Evolutionary conservation across 768 basidiomycete genomes (phyloP), one percentile per base, ranked within the genome.

Genomic region (Tricholoma saponaceum): DNA sequence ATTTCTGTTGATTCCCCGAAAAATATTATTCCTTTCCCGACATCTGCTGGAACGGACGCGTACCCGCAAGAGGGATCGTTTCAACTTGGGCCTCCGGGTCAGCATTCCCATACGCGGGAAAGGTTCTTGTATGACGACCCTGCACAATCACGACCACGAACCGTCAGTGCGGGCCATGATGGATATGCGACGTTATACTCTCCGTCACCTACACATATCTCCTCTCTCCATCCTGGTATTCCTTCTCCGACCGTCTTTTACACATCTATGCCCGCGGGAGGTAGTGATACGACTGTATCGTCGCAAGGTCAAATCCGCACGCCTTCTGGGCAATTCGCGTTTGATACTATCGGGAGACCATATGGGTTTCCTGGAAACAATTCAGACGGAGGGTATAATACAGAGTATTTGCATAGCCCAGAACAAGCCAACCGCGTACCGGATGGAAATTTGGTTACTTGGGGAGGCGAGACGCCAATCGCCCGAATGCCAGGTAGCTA

Each of bases 181-280:
- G 56, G 28, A 22, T 47, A 61, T 8, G 52, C 56, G 20, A 60
- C 59, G 30, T 55, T 56, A 13, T 30, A 52, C 33, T n/a, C 60
- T 32, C 54, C 55, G 0, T 62, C 66, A 18, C 60, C 57, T 49
- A 43, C 52, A 44, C 54, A 33, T 44, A 51, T 53, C 53, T 26
- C 58, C 55, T 12, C 58, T 56, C 18, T 41, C 57, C 16, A 51
- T 62, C 60, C 55, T 46, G 58, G 26, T 32, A 41, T 59, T 49
- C 57, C 67, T 18, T 76, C 75, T 14, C 74, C 75, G 1, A 67
- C 72, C 1, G 68, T 64, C 55, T 76, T 77, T 51, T 77, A 77
- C 51, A 69, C 67, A 60, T 57, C 64, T 55, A 33, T 64, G 39
- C 66, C 69, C 14, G 66, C 64, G 26, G 61, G 67, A n/a, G 64